Conservation (phyloP, 2,329 filamentous ascomycete species). For the Ophiostoma novo-ulmi region DNA sequence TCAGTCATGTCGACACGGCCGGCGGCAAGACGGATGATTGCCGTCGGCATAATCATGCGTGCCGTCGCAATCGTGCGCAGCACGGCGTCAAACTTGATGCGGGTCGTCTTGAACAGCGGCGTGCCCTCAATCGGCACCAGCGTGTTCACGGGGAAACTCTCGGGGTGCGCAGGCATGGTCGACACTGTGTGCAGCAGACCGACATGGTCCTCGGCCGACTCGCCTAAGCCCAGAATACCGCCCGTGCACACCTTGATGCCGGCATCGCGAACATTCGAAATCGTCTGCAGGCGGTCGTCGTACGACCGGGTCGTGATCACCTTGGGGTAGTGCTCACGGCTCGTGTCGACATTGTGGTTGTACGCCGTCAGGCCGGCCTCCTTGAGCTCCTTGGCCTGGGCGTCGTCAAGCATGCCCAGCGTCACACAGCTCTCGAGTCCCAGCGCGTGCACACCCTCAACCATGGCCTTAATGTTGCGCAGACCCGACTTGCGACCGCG, state of each 20-base stretch:
- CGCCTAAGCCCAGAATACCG: constrained; percentile 80
- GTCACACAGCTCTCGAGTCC: constrained; percentile 94
- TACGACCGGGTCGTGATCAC: constrained; percentile 83
- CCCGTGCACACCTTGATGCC: constrained; percentile 88
- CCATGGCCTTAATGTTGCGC: constrained; percentile 81
- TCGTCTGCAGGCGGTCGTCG: constrained; percentile 77
- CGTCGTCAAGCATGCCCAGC: constrained; percentile 80
- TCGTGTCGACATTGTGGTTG: constrained; percentile 92
- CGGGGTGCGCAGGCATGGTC: constrained; percentile 74
- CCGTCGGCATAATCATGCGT: constrained; percentile 73
- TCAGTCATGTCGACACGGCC: constrained; percentile 79
- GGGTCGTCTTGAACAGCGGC: constrained; percentile 68
- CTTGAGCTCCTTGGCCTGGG: constrained; percentile 76
- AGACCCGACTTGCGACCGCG: constrained; percentile 78
- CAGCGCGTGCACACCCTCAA: constrained; percentile 71
- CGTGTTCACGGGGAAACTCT: constrained; percentile 87
- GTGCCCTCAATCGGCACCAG: constrained; percentile 88
- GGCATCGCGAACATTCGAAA: constrained; percentile 74
- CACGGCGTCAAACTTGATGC: constrained; percentile 71
- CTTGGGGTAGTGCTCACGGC: constrained; percentile 78
- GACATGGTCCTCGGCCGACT: constrained; percentile 71
- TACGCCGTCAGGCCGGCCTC: constrained; percentile 82
- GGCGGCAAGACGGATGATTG: constrained; percentile 81
- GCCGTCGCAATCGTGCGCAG: constrained; percentile 80
- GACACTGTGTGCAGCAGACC: constrained; percentile 78